Percentiles rank a stretch among this genome's conserved stretches.
Evolutionary conservation across 2,329 filamentous ascomycete species (phyloP).

Genomic region (Sarocladium strictum): DNA sequence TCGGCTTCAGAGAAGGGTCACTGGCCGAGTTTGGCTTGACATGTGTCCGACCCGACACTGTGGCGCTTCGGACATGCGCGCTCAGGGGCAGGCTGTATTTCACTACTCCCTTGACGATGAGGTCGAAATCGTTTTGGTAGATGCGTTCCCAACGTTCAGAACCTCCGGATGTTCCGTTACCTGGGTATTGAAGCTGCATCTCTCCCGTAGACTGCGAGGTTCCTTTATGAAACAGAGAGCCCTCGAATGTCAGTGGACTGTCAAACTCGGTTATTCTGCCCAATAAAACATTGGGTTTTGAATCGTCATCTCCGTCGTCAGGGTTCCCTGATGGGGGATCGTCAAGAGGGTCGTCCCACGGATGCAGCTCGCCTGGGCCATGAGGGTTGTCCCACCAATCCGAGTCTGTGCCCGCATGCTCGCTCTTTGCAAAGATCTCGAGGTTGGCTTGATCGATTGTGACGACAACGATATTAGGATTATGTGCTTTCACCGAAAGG

Average conservation of each 20-base stretch:
- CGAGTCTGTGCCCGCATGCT: constrained; percentile 68
- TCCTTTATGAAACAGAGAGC: constrained; percentile 75
- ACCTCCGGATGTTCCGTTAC: constrained; percentile 83
- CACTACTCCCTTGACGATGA: constrained; percentile 85
- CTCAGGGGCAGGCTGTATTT: constrained; percentile 69
- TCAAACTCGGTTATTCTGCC: constrained; percentile 84
- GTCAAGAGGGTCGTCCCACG: constrained; percentile 26
- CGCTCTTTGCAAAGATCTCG: constrained; percentile 91
- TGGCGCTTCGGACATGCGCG: constrained; percentile 51
- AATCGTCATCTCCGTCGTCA: constrained; percentile 48
- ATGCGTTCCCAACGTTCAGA: constrained; percentile 86
- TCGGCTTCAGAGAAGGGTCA: constrained; percentile 59
- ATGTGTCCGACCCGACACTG: constrained; percentile 52
- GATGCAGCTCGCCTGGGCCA: constrained; percentile 20
- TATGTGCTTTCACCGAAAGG: constrained; percentile 78
- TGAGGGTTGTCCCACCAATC: constrained; percentile 48
- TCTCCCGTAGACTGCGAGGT: constrained; percentile 71
- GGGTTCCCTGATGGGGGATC: constrained; percentile 49
- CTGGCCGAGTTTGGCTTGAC: constrained; percentile 60
- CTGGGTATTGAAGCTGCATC: constrained; percentile 74
- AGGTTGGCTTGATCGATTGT: constrained; percentile 82
- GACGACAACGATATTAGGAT: constrained; percentile 88
- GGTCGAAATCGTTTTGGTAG: constrained; percentile 83
- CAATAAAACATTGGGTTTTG: constrained; percentile 75
- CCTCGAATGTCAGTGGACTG: constrained; percentile 81